phyloP scores from a whole-genome alignment of 1,139 yeast genomes.

The Yamadazyma dushanensis region DNA sequence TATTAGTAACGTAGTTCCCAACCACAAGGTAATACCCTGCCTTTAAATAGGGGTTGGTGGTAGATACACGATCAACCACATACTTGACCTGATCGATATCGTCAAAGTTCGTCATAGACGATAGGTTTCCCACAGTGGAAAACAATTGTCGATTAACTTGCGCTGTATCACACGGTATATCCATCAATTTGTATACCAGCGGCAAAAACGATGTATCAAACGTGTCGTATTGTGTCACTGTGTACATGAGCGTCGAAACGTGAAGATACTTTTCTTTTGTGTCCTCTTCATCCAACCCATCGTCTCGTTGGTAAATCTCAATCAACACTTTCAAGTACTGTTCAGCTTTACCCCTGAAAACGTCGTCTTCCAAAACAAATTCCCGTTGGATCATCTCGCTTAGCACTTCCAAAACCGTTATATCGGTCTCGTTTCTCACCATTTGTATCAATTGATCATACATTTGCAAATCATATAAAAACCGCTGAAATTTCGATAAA shows the following conservation, averaged over 20 bases:
- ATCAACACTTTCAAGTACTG: slow-evolving; percentile 9
- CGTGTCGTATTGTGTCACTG: slow-evolving; percentile 21
- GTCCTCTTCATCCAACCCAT: slow-evolving; percentile 13
- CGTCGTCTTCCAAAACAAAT: slow-evolving; percentile 8
- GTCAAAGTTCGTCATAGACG: slow-evolving; percentile 27
- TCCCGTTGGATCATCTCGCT: slow-evolving; percentile 13
- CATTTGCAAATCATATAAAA: slow-evolving; percentile 15
- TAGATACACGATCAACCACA: slow-evolving; percentile 8
- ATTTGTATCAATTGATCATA: slow-evolving; percentile 7
- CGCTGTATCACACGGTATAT: slow-evolving; percentile 5
- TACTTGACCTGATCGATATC: slow-evolving; percentile 11
- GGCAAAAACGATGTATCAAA: slow-evolving; percentile 9
- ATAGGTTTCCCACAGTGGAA: slow-evolving; percentile 36
- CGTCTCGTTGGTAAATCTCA: slow-evolving; percentile 4
- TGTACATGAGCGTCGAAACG: slow-evolving; percentile 19
- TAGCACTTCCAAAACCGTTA: slow-evolving; percentile 12
- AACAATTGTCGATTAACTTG: slow-evolving; percentile 29
- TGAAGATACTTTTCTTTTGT: slow-evolving; percentile 16
- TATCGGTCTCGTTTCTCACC: slow-evolving; percentile 1
- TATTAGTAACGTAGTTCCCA: slow-evolving; percentile 35
- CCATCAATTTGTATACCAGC: slow-evolving; percentile 11
- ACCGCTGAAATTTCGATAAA: slow-evolving; percentile 16
- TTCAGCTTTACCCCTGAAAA: slow-evolving; percentile 7
- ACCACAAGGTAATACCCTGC: slow-evolving; percentile 32
- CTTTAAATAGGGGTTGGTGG: slow-evolving; percentile 26